phyloP scores from a whole-genome alignment of 192 early-diverging fungal genomes.

The Chytriomyces hyalinus region DNA sequence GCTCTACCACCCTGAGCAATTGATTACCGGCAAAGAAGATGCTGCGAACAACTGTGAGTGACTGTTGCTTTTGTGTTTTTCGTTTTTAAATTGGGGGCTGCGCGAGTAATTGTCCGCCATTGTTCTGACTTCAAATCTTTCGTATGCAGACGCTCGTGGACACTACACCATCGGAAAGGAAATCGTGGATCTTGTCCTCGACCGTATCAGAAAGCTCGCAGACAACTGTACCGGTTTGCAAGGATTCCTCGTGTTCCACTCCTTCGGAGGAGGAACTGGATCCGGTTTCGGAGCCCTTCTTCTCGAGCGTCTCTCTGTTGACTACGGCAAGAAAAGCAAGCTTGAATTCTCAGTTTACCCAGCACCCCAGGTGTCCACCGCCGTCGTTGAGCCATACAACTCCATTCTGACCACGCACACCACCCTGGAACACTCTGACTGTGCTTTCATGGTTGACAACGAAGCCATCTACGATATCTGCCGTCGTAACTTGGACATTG shows the following conservation, averaged over 20 bases:
- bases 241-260: slow-evolving; percentile 99
- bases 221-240: slow-evolving; percentile 98
- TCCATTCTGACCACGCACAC: slow-evolving; percentile 99
- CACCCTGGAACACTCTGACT: slow-evolving; percentile 98
- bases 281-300: slow-evolving; percentile 98
- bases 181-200: slow-evolving; percentile 93
- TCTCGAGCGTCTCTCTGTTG: slow-evolving; percentile 95
- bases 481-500: slow-evolving; percentile 96
- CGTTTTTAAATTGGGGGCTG: too few species aligned
- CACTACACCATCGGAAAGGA: slow-evolving; percentile 99
- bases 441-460: slow-evolving; percentile 99
- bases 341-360: slow-evolving; percentile 99
- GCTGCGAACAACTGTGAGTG: slow-evolving; percentile 88
- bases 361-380: slow-evolving; percentile 95
- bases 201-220: slow-evolving; percentile 96
- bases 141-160: slow-evolving; percentile 85
- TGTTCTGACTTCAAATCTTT: too few species aligned
- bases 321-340: slow-evolving; percentile 99
- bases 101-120: too few species aligned
- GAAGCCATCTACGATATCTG: slow-evolving; percentile 99
- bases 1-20: slow-evolving; percentile 88
- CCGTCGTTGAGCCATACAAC: slow-evolving; percentile 98
- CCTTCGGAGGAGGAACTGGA: slow-evolving; percentile 98
- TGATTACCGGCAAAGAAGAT: slow-evolving; percentile 99
- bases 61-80: too few species aligned